Base-by-base conservation (phyloP, 441 rosid genomes). In the Jatropha podagrica region DNA sequence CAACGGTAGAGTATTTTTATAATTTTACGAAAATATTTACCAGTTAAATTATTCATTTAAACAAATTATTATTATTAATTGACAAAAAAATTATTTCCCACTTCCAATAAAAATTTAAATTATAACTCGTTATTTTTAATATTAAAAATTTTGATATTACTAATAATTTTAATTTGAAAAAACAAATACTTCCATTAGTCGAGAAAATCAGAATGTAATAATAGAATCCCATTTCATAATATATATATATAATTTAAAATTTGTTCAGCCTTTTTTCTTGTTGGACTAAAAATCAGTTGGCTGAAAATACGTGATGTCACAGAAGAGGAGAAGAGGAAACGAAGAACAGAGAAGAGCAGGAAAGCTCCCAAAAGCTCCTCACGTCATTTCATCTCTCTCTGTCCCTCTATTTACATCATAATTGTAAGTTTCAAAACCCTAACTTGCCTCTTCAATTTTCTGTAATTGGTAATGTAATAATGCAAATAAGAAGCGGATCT, bases 341-440 rank as follows among this genome's bases (percentile, higher is more conserved):
- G 23, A 59, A 49, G 17, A 72, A 49, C 7, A 58, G 14, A 15
- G 1, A 27, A 46, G 27, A 1, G 7, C 59, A 67, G 61, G 14
- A 65, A 58, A 40, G 41, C 58, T 0, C 1, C 64, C 64, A 11
- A 59, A 59, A 59, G 14, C 38, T 5, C 64, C 37, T 59, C 8
- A 23, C 65, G 70, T 61, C 59, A 40, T 55, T 13, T 10, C 27
- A 17, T 11, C 65, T 74, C 8, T 32, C 42, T 49, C 23, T 14
- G 20, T 46, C 75, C 60, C 70, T 51, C 12, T 23, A 49, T 32
- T 12, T 17, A 23, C 56, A 49, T 60, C 61, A 48, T 27, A 7
- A 70, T 67, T 38, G 78, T 78, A 58, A 76, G 76, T 55, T 65
- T 78, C 69, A 63, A 76, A 76, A 78, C 71, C 76, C 68, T 74